Conservation (phyloP, 768 basidiomycete genomes). For the Lentinus brumalis region DNA sequence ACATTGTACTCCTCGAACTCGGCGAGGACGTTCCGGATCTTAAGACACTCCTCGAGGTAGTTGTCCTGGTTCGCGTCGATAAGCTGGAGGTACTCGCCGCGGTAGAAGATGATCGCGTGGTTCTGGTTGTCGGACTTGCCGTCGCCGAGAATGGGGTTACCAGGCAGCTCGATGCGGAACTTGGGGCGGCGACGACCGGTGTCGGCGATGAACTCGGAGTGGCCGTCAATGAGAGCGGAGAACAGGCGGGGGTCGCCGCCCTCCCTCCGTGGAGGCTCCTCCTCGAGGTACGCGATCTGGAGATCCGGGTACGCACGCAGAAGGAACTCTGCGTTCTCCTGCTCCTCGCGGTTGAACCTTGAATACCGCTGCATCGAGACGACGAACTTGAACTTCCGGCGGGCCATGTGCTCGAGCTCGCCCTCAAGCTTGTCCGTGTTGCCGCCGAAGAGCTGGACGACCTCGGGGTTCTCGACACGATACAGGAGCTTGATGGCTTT, state of each 20-base stretch:
- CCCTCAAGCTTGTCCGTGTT: slow-evolving; percentile 97
- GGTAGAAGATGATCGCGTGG: slow-evolving; percentile 98
- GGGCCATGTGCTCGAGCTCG: slow-evolving; percentile 96
- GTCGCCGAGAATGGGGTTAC: slow-evolving; percentile 98
- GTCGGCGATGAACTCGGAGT: slow-evolving; percentile 92
- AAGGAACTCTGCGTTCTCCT: slow-evolving; percentile 98
- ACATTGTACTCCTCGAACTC: slow-evolving; percentile 95
- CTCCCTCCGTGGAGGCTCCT: slow-evolving; percentile 91
- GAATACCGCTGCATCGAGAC: slow-evolving; percentile 99
- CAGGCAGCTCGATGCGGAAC: slow-evolving; percentile 97
- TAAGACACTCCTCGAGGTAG: slow-evolving; percentile 98
- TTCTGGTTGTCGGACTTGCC: slow-evolving; percentile 99
- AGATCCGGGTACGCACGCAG: slow-evolving; percentile 97
- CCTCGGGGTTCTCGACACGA: slow-evolving; percentile 98
- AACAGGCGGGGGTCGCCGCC: slow-evolving; percentile 95
- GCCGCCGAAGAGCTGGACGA: slow-evolving; percentile 97
- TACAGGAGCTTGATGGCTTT: slow-evolving; percentile 99
- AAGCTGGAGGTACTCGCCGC: slow-evolving; percentile 97
- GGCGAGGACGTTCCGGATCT: slow-evolving; percentile 96
- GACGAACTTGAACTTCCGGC: slow-evolving; percentile 98
- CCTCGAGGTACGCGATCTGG: slow-evolving; percentile 97
- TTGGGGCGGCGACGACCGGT: slow-evolving; percentile 92
- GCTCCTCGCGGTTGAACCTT: slow-evolving; percentile 99
- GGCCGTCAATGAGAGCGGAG: slow-evolving; percentile 95
- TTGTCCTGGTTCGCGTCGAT: slow-evolving; percentile 99